Evolutionary conservation across 228 moss, liverwort and hornwort species (phyloP).

Genomic region (Sphagnum magellanicum): DNA sequence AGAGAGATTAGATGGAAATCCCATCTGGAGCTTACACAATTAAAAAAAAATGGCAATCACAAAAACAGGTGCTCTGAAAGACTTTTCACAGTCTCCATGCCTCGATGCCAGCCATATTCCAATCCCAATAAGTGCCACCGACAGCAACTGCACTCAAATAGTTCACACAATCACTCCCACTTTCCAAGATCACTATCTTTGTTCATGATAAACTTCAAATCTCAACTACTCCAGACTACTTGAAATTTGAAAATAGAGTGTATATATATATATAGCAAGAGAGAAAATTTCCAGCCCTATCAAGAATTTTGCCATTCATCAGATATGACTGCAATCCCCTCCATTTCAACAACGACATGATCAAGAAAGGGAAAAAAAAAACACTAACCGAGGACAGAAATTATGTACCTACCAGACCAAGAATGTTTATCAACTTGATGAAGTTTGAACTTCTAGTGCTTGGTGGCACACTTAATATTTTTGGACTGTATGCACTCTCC

Average conservation of each 20-base stretch:
- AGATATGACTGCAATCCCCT: neutral
- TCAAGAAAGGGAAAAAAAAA: neutral
- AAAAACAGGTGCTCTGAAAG: slow-evolving; percentile 38
- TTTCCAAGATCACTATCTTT: neutral
- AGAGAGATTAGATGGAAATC: too few relatives aligned
- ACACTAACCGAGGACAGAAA: neutral
- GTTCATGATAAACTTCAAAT: neutral
- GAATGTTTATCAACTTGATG: slow-evolving; percentile 19
- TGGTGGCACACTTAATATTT: too few relatives aligned
- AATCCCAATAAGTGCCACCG: slow-evolving; percentile 23
- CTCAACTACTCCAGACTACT: neutral
- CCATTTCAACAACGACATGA: neutral
- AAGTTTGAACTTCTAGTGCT: slow-evolving; percentile 16
- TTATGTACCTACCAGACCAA: slow-evolving; percentile 28
- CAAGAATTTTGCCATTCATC: too few relatives aligned
- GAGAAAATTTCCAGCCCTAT: neutral
- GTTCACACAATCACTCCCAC: too few relatives aligned
- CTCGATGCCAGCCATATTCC: slow-evolving; percentile 47
- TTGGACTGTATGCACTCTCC: too few relatives aligned
- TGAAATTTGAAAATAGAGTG: neutral
- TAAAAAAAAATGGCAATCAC: slow-evolving; percentile 21
- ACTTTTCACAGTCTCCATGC: slow-evolving; percentile 39
- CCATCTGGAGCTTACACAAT: slow-evolving; percentile 34
- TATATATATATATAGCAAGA: neutral
- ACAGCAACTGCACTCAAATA: slow-evolving; percentile 25